Percentiles rank a stretch among this genome's conserved stretches.
Evolutionary conservation across 306 rosid species (phyloP).

Genomic region (Pyrus communis): DNA sequence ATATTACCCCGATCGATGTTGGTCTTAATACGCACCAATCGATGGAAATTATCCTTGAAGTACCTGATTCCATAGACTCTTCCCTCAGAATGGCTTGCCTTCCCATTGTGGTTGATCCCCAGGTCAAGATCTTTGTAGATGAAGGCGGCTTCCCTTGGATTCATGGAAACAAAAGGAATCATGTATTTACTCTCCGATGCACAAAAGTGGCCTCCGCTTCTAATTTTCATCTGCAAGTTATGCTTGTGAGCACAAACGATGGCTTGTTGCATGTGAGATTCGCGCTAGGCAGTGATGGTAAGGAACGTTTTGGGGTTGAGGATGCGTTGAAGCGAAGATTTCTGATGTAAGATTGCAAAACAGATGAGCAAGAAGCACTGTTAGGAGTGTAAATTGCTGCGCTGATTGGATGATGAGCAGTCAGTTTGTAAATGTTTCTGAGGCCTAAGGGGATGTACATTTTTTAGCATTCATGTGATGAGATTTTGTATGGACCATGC

Average conservation of each 20-base stretch:
- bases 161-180: conserved; percentile 22
- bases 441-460: too few species aligned
- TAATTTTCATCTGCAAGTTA: conserved; percentile 46
- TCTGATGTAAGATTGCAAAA: conserved; percentile 29
- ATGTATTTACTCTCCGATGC: background rate
- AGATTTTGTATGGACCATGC: too few species aligned
- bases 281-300: conserved; percentile 46
- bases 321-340: conserved; percentile 57
- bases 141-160: conserved; percentile 18
- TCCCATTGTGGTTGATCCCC: conserved; percentile 26
- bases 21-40: conserved; percentile 48
- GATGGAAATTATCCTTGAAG: conserved; percentile 41
- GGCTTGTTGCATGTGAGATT: conserved; percentile 45
- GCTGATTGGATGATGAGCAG: background rate
- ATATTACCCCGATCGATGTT: conserved; percentile 49
- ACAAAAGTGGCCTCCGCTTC: conserved; percentile 69
- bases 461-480: too few species aligned
- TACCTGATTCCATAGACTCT: conserved; percentile 34
- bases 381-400: background rate
- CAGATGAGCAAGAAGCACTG: background rate
- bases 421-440: too few species aligned
- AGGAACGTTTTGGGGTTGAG: conserved; percentile 35
- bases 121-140: conserved; percentile 23
- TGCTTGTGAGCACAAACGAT: conserved; percentile 39
- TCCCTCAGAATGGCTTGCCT: conserved; percentile 31